Conservation (phyloP, 768 basidiomycete species). For the Boletus bicolor region DNA sequence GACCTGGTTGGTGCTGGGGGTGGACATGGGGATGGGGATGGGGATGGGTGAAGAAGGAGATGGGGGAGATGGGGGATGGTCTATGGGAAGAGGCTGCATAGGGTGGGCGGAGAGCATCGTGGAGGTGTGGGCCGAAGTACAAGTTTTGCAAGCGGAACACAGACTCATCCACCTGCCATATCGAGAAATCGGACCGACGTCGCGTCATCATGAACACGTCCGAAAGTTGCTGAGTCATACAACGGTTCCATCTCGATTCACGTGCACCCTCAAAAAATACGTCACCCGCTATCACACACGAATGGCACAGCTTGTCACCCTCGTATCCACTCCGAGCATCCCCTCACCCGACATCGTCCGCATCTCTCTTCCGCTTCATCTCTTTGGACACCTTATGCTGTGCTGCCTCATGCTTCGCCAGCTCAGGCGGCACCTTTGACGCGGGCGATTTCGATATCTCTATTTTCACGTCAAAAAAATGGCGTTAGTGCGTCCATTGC, state of each 20-base stretch:
- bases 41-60: not conserved
- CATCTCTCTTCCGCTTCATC: slow-evolving; percentile 93
- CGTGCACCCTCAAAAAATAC: not conserved
- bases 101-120: slow-evolving; percentile 39
- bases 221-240: not conserved
- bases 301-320: too few relatives aligned
- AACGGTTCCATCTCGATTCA: not conserved
- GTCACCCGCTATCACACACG: too few relatives aligned
- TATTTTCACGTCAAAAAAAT: slow-evolving; percentile 23
- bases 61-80: too few relatives aligned
- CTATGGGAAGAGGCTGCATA: slow-evolving; percentile 29
- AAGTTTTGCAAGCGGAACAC: not conserved
- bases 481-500: slow-evolving; percentile 16
- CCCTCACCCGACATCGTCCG: slow-evolving; percentile 61
- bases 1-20: not conserved
- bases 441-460: slow-evolving; percentile 95
- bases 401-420: slow-evolving; percentile 89
- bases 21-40: not conserved
- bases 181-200: slow-evolving; percentile 17
- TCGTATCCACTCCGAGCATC: not conserved
- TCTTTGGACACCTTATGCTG: slow-evolving; percentile 88
- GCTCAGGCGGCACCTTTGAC: slow-evolving; percentile 81
- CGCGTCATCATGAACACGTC: slow-evolving; percentile 19
- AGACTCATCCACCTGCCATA: slow-evolving; percentile 9
- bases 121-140: not conserved